Evolutionary conservation across 2,329 filamentous ascomycete genomes (phyloP), one percentile per base, ranked within the genome.

Genomic region (Biscogniauxia mediterranea): DNA sequence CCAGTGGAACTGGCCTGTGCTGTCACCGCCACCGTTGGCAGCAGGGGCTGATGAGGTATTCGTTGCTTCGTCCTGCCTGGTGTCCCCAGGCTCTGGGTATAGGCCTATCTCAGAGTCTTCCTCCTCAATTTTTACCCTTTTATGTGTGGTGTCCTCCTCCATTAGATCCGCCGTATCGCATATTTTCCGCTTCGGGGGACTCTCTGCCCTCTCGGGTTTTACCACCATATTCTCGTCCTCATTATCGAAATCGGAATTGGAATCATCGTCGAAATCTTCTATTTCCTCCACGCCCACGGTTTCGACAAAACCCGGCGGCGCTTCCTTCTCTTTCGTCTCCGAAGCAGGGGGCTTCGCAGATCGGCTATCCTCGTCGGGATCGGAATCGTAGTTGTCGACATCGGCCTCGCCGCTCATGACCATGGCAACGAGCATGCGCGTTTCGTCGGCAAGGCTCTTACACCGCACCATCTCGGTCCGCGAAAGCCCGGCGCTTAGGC

Each of bases 381-480:
- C 78, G 1, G 38, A 46, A 46, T 78, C 78, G n/a, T 76, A 75
- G 2, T 75, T 76, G 1, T 79, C 78, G 32, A 79, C 77, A 17
- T 80, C 77, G 55, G 78, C 74, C 60, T 83, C 83, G 58, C 79
- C 80, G 62, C 82, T 84, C 79, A 92, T 83, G 17, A 87, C 83
- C 61, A 91, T 87, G 1, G 92, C 85, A 60, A 94, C 85, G 5
- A 86, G 75, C 7, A 92, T 78, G 25, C 93, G 83, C 17, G 90
- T 91, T 66, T 89, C 85, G 71, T 96, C 91, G 0, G 93, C 90
- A 28, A 96, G 79, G 70, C 91, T 91, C 71, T 91, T 89, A 65
- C 93, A 89, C 50, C 94, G 85, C 7, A 98, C 92, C 82, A 95
- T 96, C 74, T 97, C 92, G 0, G 91, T 94, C 19, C 77, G 80